A percentile compares a stretch with the other conserved stretches of the same genome.
phyloP scores from a whole-genome alignment of 495 filamentous ascomycete genomes.

The Talaromyces thailandensis region DNA sequence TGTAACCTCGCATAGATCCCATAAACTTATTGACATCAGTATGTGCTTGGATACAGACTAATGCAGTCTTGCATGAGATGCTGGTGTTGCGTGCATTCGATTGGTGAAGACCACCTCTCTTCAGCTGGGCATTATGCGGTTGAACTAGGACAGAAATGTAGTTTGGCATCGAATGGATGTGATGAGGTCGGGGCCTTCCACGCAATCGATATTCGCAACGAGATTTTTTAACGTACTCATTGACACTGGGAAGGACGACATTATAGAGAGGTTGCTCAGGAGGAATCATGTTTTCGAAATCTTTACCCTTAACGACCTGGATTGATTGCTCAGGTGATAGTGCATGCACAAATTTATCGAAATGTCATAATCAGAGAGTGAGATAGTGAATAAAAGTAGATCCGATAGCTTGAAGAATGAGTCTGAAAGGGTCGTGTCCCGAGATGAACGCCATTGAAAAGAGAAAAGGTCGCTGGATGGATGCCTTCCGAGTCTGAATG shows the following conservation, averaged over 20 bases:
- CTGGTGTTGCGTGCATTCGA: background rate
- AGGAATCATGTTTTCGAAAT: background rate
- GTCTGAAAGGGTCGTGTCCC: background rate
- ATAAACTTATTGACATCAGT: too few relatives aligned
- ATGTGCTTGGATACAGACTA: background rate
- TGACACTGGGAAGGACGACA: background rate
- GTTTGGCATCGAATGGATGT: background rate
- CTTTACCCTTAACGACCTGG: background rate
- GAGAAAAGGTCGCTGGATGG: background rate
- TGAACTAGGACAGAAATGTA: too few relatives aligned
- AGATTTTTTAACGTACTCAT: background rate
- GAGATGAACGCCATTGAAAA: background rate
- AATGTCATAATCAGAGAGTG: background rate
- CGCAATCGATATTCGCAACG: background rate
- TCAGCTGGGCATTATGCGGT: background rate
- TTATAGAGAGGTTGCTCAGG: background rate
- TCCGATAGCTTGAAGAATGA: background rate
- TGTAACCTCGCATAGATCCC: background rate
- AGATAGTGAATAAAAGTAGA: background rate
- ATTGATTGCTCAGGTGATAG: background rate
- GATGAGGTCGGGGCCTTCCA: background rate
- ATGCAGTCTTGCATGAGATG: background rate
- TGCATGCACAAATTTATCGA: background rate
- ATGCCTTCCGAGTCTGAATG: background rate
- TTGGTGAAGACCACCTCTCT: background rate